Base-by-base conservation (phyloP, 768 basidiomycete species). In the Thelephora aurantiotincta region DNA sequence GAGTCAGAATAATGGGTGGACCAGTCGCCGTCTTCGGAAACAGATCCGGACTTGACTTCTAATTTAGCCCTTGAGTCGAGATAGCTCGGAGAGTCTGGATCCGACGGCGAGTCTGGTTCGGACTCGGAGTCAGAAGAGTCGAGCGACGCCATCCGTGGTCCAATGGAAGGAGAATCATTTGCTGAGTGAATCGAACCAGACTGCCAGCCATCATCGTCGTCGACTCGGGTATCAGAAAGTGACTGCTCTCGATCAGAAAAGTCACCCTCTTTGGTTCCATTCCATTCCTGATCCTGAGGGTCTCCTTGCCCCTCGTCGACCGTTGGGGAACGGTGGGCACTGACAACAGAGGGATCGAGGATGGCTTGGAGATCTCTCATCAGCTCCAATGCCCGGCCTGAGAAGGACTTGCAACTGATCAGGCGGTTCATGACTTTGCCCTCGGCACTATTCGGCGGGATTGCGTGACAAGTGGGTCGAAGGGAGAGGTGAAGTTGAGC, bases 371-470 rank as follows among this genome's bases (percentile, higher is more conserved):
- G 59, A 44, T 69, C 66, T 9, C 68, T 68, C 1, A 91, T 57
- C 12, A 74, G 71, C 19, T 61, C 58, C 6, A 65, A 63, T 1
- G 88, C 67, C 52, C 75, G 76, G 2, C 68, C 64, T 1, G 86
- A 78, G 11, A 91, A 65, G n/a, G 69, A 60, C 58, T 85, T 90
- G 3, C 82, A 82, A 57, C 87, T 91, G 36, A 84, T 67, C 7
- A 94, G 64, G 34, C 83, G 75, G 51, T 72, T 78, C 54, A 83
- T 80, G 0, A 82, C 73, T 63, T 83, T 86, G 2, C 70, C 72
- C 22, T 64, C 55, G 12, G 65, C 58, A 18, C 74, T 70, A 19
- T 73, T 72, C 14, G 70, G 55, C 2, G 57, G 11, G 26, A 30
- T 9, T 30, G 26, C 9, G 9, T n/a, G 41, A 51, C 9, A 18